phyloP scores from a whole-genome alignment of 2,329 filamentous ascomycete species.

The Botryotinia convoluta region DNA sequence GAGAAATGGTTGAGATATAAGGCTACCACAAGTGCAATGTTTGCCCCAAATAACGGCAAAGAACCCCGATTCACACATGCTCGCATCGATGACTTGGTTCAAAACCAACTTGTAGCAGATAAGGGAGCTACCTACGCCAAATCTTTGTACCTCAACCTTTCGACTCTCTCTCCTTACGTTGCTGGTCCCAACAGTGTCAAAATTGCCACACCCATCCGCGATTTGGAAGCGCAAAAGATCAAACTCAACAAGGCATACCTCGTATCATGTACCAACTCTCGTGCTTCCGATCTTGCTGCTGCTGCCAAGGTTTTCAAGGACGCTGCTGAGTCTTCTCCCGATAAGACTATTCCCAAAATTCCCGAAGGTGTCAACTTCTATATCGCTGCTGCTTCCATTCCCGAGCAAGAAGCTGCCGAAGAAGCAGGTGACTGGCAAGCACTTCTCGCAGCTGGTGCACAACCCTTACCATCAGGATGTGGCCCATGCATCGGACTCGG shows the following conservation, averaged over 20 bases:
- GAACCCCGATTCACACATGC: conserved; percentile 67
- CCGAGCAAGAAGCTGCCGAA: conserved; percentile 76
- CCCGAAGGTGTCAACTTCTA: conserved; percentile 79
- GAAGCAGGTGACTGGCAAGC: conserved; percentile 82
- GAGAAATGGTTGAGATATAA: conserved; percentile 73
- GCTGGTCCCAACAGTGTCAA: conserved; percentile 91
- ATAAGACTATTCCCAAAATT: conserved; percentile 61
- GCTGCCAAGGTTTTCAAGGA: conserved; percentile 85
- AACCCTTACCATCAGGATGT: conserved; percentile 69
- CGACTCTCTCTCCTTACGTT: conserved; percentile 79
- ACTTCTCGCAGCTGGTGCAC: conserved; percentile 76
- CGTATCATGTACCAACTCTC: conserved; percentile 85
- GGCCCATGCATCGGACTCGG: conserved; percentile 85
- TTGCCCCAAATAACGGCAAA: conserved; percentile 45
- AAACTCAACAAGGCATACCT: conserved; percentile 81
- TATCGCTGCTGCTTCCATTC: conserved; percentile 78
- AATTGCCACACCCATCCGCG: conserved; percentile 70
- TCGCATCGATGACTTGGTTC: conserved; percentile 68
- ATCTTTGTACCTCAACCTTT: conserved; percentile 75
- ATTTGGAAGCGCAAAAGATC: conserved; percentile 73
- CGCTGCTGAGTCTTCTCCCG: conserved; percentile 59
- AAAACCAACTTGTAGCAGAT: conserved; percentile 67
- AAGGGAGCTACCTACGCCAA: conserved; percentile 80
- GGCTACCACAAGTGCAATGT: conserved; percentile 69
- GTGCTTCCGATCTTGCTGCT: conserved; percentile 75